A percentile compares a stretch with the other conserved stretches of the same genome.
phyloP scores from a whole-genome alignment of 129 eudicot genomes.

The Chrysanthemum makinoi region DNA sequence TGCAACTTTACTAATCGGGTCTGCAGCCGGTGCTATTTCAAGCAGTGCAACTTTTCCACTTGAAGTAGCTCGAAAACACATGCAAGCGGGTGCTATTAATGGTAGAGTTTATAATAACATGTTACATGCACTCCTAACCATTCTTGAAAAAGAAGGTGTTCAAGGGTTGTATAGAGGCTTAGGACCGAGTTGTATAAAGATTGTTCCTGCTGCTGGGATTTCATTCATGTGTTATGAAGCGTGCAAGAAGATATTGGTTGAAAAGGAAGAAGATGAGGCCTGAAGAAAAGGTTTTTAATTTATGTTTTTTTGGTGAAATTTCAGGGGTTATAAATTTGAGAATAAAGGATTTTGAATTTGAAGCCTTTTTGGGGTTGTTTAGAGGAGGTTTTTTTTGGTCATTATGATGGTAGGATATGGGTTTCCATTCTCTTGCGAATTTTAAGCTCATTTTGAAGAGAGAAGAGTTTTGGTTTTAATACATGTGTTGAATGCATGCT shows the following conservation, averaged over 20 bases:
- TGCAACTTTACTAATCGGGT: slow-evolving; percentile 77
- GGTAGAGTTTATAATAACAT: slow-evolving; percentile 80
- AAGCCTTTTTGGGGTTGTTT: slow-evolving; percentile 5
- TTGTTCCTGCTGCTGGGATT: slow-evolving; percentile 94
- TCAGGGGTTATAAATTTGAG: background rate
- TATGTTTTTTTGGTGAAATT: background rate
- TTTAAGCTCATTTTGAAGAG: slow-evolving; percentile 7
- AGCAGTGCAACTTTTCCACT: slow-evolving; percentile 93
- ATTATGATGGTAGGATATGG: slow-evolving; percentile 24
- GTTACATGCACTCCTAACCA: slow-evolving; percentile 68
- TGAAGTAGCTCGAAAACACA: slow-evolving; percentile 93
- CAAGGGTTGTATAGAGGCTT: slow-evolving; percentile 74
- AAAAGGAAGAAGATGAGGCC: slow-evolving; percentile 49
- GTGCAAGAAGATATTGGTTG: slow-evolving; percentile 85
- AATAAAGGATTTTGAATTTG: slow-evolving; percentile 23
- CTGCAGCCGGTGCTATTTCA: slow-evolving; percentile 89
- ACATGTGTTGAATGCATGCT: background rate
- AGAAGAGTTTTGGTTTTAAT: slow-evolving; percentile 14
- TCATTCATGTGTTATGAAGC: slow-evolving; percentile 97
- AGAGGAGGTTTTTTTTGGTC: slow-evolving; percentile 18
- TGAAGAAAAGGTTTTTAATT: background rate
- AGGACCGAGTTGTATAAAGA: slow-evolving; percentile 84
- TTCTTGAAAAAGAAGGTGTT: slow-evolving; percentile 76
- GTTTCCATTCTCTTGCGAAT: background rate
- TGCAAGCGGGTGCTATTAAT: slow-evolving; percentile 86